phyloP scores from a whole-genome alignment of 331 rosid species.

The Malus hybrid region DNA sequence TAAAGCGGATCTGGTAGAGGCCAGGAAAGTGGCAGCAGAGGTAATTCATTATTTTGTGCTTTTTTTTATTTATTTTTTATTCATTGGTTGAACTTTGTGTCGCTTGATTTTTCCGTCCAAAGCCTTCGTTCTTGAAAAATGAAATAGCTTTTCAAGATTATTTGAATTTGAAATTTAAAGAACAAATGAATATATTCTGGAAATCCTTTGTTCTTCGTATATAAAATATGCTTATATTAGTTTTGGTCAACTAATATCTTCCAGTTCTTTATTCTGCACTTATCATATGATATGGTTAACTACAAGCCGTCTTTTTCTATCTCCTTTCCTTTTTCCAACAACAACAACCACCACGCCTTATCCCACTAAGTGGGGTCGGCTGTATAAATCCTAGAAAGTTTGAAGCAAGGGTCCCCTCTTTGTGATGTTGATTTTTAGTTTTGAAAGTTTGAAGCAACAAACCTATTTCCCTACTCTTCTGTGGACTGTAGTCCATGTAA shows the following conservation, averaged over 20 bases:
- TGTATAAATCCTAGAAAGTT: too few species aligned
- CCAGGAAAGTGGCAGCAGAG: constrained; percentile 48
- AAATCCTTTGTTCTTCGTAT: neutral
- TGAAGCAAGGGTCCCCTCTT: neutral
- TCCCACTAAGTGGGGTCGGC: too few species aligned
- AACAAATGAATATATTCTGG: neutral
- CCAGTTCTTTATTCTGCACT: neutral
- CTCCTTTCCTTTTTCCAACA: neutral
- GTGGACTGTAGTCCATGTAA: neutral
- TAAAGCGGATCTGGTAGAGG: constrained; percentile 48
- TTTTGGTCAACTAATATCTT: neutral
- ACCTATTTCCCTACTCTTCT: neutral
- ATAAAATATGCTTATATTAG: neutral
- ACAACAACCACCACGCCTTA: too few species aligned
- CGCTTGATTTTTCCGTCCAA: neutral
- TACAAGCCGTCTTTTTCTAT: neutral
- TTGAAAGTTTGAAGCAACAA: neutral
- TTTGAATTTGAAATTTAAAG: neutral
- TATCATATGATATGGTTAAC: neutral
- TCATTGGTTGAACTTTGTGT: neutral
- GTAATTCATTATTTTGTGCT: constrained; percentile 17
- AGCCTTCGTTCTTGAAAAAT: neutral
- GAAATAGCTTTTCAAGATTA: neutral
- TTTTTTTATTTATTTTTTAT: neutral
- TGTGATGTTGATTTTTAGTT: neutral